A percentile compares a stretch with the other conserved stretches of the same genome.
Evolutionary conservation across 1,284 basidiomycete genomes (phyloP).

Genomic region (Papiliotrema laurentii): DNA sequence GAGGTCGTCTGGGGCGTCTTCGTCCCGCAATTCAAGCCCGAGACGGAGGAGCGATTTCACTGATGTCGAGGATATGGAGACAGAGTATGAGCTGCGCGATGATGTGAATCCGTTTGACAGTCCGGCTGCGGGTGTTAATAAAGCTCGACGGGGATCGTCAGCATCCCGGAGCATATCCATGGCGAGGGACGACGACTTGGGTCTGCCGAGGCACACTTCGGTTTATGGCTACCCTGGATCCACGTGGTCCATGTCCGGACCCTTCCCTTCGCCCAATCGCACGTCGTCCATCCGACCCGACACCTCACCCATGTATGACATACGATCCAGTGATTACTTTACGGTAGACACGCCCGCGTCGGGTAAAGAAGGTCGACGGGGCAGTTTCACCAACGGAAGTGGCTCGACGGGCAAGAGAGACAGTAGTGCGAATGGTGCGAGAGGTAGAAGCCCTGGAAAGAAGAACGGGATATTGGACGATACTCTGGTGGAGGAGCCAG

Average conservation of each 20-base stretch:
- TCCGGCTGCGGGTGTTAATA: too few species aligned
- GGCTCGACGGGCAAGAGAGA: too few species aligned
- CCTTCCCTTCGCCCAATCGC: conserved; percentile 12
- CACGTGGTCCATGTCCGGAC: conserved; percentile 24
- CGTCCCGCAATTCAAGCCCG: neutral
- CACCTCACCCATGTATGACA: conserved; percentile 35
- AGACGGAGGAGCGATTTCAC: neutral
- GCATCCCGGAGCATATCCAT: neutral
- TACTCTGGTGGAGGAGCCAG: too few species aligned
- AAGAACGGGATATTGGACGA: too few species aligned
- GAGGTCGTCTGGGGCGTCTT: conserved; percentile 10
- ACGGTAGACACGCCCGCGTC: too few species aligned
- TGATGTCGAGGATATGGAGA: neutral
- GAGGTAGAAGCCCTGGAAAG: too few species aligned
- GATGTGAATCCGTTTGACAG: too few species aligned
- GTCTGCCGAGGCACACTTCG: conserved; percentile 1
- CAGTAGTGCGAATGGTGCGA: too few species aligned
- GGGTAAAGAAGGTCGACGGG: too few species aligned
- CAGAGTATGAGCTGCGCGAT: neutral
- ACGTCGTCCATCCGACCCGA: conserved; percentile 14
- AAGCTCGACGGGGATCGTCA: too few species aligned
- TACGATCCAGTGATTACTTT: conserved; percentile 30
- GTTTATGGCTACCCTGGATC: conserved; percentile 5
- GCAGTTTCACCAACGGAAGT: too few species aligned
- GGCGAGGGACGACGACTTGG: neutral